Evolutionary conservation across 208 protist species (phyloP), one percentile per base, ranked within the genome.

Genomic region (Crithidia mellificae): DNA sequence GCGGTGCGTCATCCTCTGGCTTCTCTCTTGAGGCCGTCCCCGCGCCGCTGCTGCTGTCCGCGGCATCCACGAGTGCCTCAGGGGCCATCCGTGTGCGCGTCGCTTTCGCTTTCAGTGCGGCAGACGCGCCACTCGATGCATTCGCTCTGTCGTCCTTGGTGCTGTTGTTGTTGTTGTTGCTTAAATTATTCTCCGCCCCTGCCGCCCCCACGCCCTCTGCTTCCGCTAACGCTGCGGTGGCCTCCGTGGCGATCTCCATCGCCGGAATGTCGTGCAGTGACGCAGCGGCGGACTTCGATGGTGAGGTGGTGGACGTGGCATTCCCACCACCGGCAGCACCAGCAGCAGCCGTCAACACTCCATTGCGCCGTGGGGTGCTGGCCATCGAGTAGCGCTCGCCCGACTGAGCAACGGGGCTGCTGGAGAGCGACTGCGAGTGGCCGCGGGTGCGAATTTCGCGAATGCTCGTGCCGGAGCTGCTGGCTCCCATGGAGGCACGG

Each of bases 391-490:
- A 36, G 14, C 12, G 14, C 39, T 61, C 68, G 11, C 9, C 32
- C 5, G 51, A 29, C 34, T 19, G 51, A n/a, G 20, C 30, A 1
- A 30, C 22, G 11, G 32, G 30, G 68, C 51, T 73, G 58, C 14
- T 24, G 12, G 59, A 67, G 6, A 34, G 9, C 25, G 32, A 63
- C n/a, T 27, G 59, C 1, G 59, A 67, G 27, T 44, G 58, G 19
- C 53, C 59, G 44, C 68, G 68, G 20, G 38, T 50, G 59, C 34
- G n/a, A 9, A 63, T 49, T 30, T 41, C 34, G 9, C 27, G 59
- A 34, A 27, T 25, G 22, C 24, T 67, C 5, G 58, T 47, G 32
- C 30, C 50, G 59, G 32, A 59, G 59, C 41, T 25, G 43, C 59
- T 57, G 25, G 51, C 34, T 20, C 51, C 52, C 12, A 14, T 46